A percentile compares a stretch with the other conserved stretches of the same genome.
Evolutionary conservation across 2,329 filamentous ascomycete species (phyloP).

Genomic region (Colletotrichum trifolii): DNA sequence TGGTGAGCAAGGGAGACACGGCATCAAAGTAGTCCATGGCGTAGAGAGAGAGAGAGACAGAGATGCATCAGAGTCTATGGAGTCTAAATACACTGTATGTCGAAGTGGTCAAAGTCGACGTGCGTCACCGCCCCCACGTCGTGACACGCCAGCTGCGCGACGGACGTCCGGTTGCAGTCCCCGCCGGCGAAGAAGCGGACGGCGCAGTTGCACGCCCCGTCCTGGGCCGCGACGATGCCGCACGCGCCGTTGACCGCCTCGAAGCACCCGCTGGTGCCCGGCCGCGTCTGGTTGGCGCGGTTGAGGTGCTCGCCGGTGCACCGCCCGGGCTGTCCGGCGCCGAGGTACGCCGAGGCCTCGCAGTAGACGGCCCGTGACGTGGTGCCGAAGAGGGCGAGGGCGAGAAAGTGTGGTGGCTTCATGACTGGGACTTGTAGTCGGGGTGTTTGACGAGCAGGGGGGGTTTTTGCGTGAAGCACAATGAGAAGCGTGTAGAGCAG

Average conservation of each 20-base stretch:
- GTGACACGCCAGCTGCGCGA: constrained; percentile 17
- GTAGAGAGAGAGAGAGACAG: background rate
- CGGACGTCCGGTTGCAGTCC: constrained; percentile 20
- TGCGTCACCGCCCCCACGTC: constrained; percentile 11
- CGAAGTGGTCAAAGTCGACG: constrained; percentile 33
- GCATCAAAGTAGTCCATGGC: no score
- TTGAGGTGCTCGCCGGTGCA: constrained; percentile 26
- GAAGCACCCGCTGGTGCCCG: constrained; percentile 23
- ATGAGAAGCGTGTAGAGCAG: no score
- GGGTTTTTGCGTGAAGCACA: no score
- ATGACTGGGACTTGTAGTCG: background rate
- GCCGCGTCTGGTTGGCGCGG: constrained; percentile 7
- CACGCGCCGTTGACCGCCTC: constrained; percentile 26
- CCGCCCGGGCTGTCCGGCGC: constrained; percentile 8
- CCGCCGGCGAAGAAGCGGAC: constrained; percentile 26
- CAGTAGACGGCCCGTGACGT: constrained; percentile 14
- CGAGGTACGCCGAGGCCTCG: constrained; percentile 23
- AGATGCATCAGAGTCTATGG: background rate
- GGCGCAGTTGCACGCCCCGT: constrained; percentile 5
- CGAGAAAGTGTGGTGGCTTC: no score
- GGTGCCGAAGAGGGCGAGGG: background rate
- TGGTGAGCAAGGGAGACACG: constrained; percentile 47
- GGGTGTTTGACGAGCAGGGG: no score
- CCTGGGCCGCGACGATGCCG: constrained; percentile 2
- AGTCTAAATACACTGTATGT: constrained; percentile 13